Percentiles rank a stretch among this genome's conserved stretches.
Evolutionary conservation across 2,329 filamentous ascomycete species (phyloP).

Genomic region (Drechslerella stenobrocha): DNA sequence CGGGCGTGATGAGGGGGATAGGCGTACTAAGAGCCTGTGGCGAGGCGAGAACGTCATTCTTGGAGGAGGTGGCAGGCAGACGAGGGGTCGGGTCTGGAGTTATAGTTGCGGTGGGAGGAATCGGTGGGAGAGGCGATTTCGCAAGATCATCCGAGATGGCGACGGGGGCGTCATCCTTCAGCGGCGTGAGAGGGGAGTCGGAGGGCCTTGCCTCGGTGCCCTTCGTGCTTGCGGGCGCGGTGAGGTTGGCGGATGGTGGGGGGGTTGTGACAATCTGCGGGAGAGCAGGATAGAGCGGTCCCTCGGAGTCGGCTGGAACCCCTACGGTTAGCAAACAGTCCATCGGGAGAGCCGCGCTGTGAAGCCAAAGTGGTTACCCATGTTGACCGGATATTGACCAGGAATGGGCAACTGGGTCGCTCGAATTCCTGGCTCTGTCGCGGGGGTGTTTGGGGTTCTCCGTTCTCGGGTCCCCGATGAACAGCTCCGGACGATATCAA

Average conservation of each 20-base stretch:
- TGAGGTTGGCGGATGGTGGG: slow-evolving; percentile 29
- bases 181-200: slow-evolving; percentile 22
- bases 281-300: slow-evolving; percentile 26
- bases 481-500: slow-evolving; percentile 1
- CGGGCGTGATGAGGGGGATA: slow-evolving; percentile 45
- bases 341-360: not conserved
- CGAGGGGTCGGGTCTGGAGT: slow-evolving; percentile 45
- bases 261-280: slow-evolving; percentile 38
- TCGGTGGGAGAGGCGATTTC: slow-evolving; percentile 36
- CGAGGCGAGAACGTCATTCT: slow-evolving; percentile 28
- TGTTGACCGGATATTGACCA: slow-evolving; percentile 19
- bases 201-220: slow-evolving; percentile 22
- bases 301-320: slow-evolving; percentile 19
- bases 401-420: slow-evolving; percentile 4
- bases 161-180: slow-evolving; percentile 28
- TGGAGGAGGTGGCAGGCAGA: slow-evolving; percentile 18
- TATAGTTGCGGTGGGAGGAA: slow-evolving; percentile 34
- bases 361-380: slow-evolving; percentile 21
- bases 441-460: not conserved
- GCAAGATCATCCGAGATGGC: slow-evolving; percentile 32
- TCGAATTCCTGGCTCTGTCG: not conserved
- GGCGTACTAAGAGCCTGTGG: slow-evolving; percentile 17
- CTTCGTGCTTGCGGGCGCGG: slow-evolving; percentile 17
- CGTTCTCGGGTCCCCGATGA: not conserved
- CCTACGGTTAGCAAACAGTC: slow-evolving; percentile 6